Base-by-base conservation (phyloP, 2,329 filamentous ascomycete genomes). In the Knoxdaviesia proteae region DNA sequence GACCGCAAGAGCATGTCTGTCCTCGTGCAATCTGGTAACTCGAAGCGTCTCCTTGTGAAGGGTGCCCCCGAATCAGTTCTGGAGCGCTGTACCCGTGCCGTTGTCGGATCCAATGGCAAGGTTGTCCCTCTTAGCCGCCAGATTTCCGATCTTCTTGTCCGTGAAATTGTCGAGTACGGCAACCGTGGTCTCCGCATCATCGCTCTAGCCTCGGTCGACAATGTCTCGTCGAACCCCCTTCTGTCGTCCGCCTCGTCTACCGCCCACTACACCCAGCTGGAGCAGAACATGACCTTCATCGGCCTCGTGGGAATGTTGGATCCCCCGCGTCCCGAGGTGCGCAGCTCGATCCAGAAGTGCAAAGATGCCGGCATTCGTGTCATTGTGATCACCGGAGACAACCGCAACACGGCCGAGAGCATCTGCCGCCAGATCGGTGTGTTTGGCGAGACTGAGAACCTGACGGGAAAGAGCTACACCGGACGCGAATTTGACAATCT, bases 1-100 rank as follows among this genome's bases (percentile, higher is more conserved):
- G 90, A 98, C 60, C 77, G 90, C 48, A 98, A 98, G 74, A 96
- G 88, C 61, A 98, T 98, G 90, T 98, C 90, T 40, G 92, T 98
- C 34, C 65, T 96, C 46, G 84, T 92, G 48, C 71, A 80, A 49
- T 69, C 71, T 43, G 78, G 72, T 44, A 66, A 68, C 41, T 61
- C 75, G 42, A 75, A 90, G 62, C 86, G 80, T 57, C 76, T 98
- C 7, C 71, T 98, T 40, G 87, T 98, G 50, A 98, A 98, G 64
- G 90, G 90, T 53, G 90, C 92, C 20, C 90, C 90, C 5, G 90
- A 98, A 60, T 84, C 86, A 8, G 78, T 98, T 51, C 72, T 98
- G 47, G 88, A 94, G 52, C 81, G 92, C 46, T 98, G 90, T 67
- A 80, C 84, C 40, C 75, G 88, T 54, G 73, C 77, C 39, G 59